Conservation (phyloP, 305 asterid species). For the Coffea humblotiana region DNA sequence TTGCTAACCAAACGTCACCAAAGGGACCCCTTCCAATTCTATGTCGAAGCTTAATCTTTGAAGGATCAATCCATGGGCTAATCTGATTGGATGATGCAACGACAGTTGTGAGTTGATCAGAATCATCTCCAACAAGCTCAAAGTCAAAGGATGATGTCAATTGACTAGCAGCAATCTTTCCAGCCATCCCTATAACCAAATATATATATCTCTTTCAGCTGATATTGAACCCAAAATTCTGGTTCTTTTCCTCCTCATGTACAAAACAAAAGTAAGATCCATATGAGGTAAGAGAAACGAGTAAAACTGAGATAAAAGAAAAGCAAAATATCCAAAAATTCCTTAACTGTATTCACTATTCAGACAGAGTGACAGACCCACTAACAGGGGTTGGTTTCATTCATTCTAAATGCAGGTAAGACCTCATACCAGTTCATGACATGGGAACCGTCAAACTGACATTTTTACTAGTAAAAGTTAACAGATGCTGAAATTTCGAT, state of each 20-base stretch:
- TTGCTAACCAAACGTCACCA: slow-evolving; percentile 93
- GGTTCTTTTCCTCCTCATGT: too few relatives aligned
- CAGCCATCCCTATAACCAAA: slow-evolving; percentile 49
- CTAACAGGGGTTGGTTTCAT: background rate
- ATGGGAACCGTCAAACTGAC: background rate
- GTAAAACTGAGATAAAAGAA: background rate
- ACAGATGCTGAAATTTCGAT: background rate
- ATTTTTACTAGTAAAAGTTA: background rate
- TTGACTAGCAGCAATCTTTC: slow-evolving; percentile 45
- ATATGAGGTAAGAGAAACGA: background rate
- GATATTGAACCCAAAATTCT: background rate
- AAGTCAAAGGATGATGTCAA: slow-evolving; percentile 59
- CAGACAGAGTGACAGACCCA: background rate
- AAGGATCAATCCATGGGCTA: slow-evolving; percentile 70
- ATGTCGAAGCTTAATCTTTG: slow-evolving; percentile 70
- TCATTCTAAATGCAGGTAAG: background rate
- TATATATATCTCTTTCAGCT: too few relatives aligned
- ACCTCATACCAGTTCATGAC: background rate
- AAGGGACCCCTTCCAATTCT: slow-evolving; percentile 83
- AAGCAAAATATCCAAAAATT: too few relatives aligned
- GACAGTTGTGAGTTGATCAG: slow-evolving; percentile 41
- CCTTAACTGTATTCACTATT: background rate
- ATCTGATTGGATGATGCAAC: slow-evolving; percentile 45
- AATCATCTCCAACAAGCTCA: slow-evolving; percentile 69
- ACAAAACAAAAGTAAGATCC: background rate